phyloP scores from a whole-genome alignment of 75 land plant genomes.

The Gnetum montanum region DNA sequence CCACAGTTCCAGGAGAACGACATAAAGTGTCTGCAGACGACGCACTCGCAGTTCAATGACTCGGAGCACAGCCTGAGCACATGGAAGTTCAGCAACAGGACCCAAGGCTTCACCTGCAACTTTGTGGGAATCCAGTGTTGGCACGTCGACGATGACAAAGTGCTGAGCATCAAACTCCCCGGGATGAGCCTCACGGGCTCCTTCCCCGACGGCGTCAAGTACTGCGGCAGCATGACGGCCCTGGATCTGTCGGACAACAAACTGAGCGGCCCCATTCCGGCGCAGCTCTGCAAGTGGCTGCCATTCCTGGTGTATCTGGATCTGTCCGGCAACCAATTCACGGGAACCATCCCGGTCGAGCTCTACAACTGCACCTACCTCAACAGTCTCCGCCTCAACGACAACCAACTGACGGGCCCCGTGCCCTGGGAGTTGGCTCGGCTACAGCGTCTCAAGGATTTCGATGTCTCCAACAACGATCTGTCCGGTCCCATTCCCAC shows the following conservation, averaged over 20 bases:
- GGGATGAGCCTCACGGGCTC: constrained; percentile 49
- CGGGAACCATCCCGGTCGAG: constrained; percentile 48
- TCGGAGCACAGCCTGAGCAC: constrained; percentile 19
- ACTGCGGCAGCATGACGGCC: constrained; percentile 53
- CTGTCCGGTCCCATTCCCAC: constrained; percentile 53
- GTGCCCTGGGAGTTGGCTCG: constrained; percentile 43
- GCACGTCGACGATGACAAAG: constrained; percentile 57
- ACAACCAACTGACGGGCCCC: constrained; percentile 45
- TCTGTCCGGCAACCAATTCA: constrained; percentile 54
- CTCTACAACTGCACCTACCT: constrained; percentile 36
- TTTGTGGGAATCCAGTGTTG: constrained; percentile 72
- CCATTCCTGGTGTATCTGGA: constrained; percentile 42
- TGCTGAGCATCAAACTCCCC: constrained; percentile 39
- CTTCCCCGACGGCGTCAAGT: constrained; percentile 47
- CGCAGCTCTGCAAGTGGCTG: constrained; percentile 26
- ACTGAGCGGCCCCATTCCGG: constrained; percentile 48
- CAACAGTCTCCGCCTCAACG: constrained; percentile 46
- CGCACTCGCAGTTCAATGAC: constrained; percentile 36
- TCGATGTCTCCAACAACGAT: constrained; percentile 43
- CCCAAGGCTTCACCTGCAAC: constrained; percentile 43
- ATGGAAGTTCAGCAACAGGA: constrained; percentile 36
- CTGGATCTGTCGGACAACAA: constrained; percentile 62
- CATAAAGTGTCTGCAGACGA: constrained; percentile 30
- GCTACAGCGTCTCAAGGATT: constrained; percentile 38
- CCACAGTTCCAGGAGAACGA: constrained; percentile 22